These are phyloP conservation scores for Leptographium radiaticola DNA, from an alignment of 2,329 filamentous ascomycete species.

Conservation along the genomic window DNA sequence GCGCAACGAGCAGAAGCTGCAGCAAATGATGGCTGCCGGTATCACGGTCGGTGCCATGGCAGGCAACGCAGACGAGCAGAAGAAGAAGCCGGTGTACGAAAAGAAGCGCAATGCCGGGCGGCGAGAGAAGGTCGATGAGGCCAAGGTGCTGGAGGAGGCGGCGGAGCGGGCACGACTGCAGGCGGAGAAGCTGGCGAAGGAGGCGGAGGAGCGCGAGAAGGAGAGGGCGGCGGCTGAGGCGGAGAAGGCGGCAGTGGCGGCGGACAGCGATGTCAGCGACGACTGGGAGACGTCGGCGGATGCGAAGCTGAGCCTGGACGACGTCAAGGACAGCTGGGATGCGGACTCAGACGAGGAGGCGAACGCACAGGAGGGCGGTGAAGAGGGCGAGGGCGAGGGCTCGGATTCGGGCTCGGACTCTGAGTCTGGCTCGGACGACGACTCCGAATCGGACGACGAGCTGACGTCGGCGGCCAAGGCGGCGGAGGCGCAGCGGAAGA, in stretches of 20 bases:
- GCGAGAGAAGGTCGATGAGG: constrained; percentile 57
- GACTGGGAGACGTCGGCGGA: constrained; percentile 83
- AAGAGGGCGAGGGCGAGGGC: constrained; percentile 32
- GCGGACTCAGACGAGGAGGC: constrained; percentile 52
- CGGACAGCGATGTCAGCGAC: constrained; percentile 52
- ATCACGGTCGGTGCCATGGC: constrained; percentile 55
- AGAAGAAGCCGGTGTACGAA: constrained; percentile 67
- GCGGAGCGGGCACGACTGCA: constrained; percentile 56
- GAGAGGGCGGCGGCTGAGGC: constrained; percentile 41
- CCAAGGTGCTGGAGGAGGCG: constrained; percentile 64
- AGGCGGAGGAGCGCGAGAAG: constrained; percentile 46
- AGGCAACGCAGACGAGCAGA: constrained; percentile 38
- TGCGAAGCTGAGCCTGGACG: constrained; percentile 47
- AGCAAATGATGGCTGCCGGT: constrained; percentile 73
- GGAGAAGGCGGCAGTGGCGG: constrained; percentile 36
- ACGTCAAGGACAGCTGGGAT: constrained; percentile 92
- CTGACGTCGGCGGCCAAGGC: constrained; percentile 58
- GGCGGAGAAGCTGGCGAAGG: constrained; percentile 53
- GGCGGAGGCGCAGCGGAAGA: constrained; percentile 67
- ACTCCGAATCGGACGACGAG: constrained; percentile 50
- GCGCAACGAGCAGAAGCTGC: constrained; percentile 62
- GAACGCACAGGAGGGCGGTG: neutral
- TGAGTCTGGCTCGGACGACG: constrained; percentile 15
- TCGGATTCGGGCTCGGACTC: constrained; percentile 14
- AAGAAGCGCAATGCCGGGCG: constrained; percentile 55